Conservation (phyloP, 140 eudicot genomes). For the Ambrosia hybrid region DNA sequence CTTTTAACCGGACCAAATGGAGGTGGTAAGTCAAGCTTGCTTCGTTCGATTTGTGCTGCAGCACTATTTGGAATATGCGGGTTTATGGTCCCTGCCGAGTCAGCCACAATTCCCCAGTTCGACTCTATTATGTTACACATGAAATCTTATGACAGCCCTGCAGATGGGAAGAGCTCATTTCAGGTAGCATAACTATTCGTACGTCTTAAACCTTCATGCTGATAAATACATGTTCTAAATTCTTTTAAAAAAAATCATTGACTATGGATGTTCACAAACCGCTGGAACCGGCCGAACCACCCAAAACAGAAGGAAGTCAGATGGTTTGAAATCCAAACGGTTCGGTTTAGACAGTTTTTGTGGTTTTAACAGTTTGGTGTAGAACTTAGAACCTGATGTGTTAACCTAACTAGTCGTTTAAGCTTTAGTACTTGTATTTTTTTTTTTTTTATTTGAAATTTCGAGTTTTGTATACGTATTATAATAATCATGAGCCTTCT, state of each 20-base stretch:
- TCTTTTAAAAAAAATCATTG: background rate
- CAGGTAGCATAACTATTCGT: slow-evolving; percentile 51
- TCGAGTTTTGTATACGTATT: no score
- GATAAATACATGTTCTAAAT: background rate
- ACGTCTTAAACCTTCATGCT: background rate
- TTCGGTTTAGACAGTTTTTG: no score
- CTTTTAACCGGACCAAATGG: slow-evolving; percentile 98
- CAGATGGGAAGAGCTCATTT: slow-evolving; percentile 96
- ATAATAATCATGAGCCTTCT: no score
- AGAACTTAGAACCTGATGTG: no score
- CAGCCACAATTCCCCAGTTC: slow-evolving; percentile 87
- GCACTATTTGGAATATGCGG: slow-evolving; percentile 90
- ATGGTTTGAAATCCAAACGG: no score
- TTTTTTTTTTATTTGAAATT: no score
- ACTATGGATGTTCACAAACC: no score
- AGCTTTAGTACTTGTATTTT: no score
- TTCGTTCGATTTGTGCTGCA: slow-evolving; percentile 91
- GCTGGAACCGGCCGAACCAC: no score
- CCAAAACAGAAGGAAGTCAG: no score
- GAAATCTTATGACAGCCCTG: slow-evolving; percentile 96
- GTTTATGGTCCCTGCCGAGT: slow-evolving; percentile 93
- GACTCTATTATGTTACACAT: slow-evolving; percentile 90
- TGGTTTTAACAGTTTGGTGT: no score
- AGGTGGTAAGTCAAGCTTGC: slow-evolving; percentile 95
- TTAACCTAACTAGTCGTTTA: no score